Percentiles rank a stretch among this genome's conserved stretches.
phyloP scores from a whole-genome alignment of 1,139 yeast species.

The Kurtzmaniella quercitrusa region DNA sequence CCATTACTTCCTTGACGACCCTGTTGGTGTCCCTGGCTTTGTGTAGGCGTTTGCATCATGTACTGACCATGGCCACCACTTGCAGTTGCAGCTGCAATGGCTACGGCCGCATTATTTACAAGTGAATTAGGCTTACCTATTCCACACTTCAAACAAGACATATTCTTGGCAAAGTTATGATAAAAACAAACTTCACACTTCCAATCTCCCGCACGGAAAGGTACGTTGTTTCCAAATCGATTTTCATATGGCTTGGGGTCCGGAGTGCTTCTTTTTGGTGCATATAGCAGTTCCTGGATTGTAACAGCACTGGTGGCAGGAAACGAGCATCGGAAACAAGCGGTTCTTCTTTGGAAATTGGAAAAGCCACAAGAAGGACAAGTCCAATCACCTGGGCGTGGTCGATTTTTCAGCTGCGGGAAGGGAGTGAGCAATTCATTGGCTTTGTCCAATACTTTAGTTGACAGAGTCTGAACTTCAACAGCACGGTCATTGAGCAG shows the following conservation, averaged over 20 bases:
- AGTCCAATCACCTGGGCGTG: slow-evolving; percentile 97
- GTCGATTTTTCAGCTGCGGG: slow-evolving; percentile 85
- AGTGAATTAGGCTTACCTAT: slow-evolving; percentile 57
- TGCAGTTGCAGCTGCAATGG: slow-evolving; percentile 53
- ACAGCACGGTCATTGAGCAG: slow-evolving; percentile 68
- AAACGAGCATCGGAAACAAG: slow-evolving; percentile 89
- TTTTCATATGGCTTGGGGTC: slow-evolving; percentile 8
- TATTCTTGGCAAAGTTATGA: slow-evolving; percentile 91
- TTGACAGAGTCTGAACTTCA: slow-evolving; percentile 85
- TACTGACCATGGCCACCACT: slow-evolving; percentile 37
- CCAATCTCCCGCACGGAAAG: slow-evolving; percentile 98
- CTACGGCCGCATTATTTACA: slow-evolving; percentile 47
- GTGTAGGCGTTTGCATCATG: slow-evolving; percentile 11
- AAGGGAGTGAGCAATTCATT: slow-evolving; percentile 77
- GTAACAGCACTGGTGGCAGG: slow-evolving; percentile 75
- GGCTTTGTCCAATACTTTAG: slow-evolving; percentile 73
- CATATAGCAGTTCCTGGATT: slow-evolving; percentile 50
- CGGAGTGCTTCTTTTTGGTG: slow-evolving; percentile 6
- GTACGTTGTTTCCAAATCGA: slow-evolving; percentile 49
- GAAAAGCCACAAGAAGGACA: slow-evolving; percentile 96
- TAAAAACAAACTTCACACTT: slow-evolving; percentile 85
- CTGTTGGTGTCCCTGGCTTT: slow-evolving; percentile 2
- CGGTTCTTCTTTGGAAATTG: slow-evolving; percentile 90
- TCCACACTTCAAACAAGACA: slow-evolving; percentile 84
- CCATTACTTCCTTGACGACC: slow-evolving; percentile 3